Percentiles rank a stretch among this genome's conserved stretches.
Conservation (phyloP, 2,329 filamentous ascomycete genomes). For the Fusarium aywerte region DNA sequence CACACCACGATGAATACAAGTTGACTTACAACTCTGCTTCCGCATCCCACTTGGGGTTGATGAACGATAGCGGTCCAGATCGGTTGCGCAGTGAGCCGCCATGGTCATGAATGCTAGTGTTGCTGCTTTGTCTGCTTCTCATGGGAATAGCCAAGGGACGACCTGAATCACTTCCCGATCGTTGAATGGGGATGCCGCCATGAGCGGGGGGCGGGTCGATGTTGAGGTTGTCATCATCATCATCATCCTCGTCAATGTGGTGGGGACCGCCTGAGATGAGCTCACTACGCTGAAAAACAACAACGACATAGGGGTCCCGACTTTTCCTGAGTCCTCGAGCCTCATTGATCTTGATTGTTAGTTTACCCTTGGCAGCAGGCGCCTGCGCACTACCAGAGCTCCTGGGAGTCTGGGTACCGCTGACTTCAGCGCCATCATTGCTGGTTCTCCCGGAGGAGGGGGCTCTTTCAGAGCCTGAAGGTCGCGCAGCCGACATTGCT, state of each 20-base stretch:
- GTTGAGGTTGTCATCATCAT: constrained; percentile 66
- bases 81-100: constrained; percentile 67
- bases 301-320: constrained; percentile 93
- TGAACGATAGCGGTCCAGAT: constrained; percentile 67
- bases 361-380: constrained; percentile 82
- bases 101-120: constrained; percentile 82
- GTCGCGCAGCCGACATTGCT: constrained; percentile 76
- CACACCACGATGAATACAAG: too few relatives aligned
- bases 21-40: constrained; percentile 87
- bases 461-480: constrained; percentile 59
- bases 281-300: constrained; percentile 96
- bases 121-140: constrained; percentile 95
- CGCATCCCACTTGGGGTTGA: constrained; percentile 94
- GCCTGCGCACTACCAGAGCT: constrained; percentile 68
- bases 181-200: constrained; percentile 70
- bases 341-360: constrained; percentile 89
- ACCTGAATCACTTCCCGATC: constrained; percentile 83
- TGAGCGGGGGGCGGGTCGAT: constrained; percentile 57
- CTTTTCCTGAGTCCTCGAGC: constrained; percentile 84
- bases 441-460: constrained; percentile 52
- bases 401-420: constrained; percentile 64
- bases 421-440: constrained; percentile 58
- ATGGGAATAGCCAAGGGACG: constrained; percentile 94
- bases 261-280: constrained; percentile 90
- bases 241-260: constrained; percentile 71